These are phyloP conservation scores for Elsinoe fawcettii DNA, from an alignment of 2,329 filamentous ascomycete species.

Conservation along the genomic window DNA sequence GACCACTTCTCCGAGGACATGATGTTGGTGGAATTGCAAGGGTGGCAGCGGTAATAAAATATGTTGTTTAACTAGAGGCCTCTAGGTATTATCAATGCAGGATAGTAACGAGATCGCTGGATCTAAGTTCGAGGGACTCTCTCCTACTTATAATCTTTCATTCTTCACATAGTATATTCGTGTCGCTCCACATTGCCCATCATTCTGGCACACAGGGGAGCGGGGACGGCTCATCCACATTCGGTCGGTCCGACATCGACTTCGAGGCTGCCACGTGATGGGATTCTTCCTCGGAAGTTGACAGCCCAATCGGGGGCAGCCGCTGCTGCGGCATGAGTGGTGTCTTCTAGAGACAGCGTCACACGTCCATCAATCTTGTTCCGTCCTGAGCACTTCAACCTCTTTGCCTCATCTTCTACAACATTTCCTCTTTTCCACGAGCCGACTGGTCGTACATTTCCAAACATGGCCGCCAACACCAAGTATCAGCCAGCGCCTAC, in stretches of 20 bases:
- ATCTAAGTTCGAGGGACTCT: no score
- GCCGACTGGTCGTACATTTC: background rate
- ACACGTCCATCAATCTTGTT: slow-evolving; percentile 6
- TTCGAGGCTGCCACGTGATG: background rate
- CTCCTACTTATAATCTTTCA: background rate
- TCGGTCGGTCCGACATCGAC: slow-evolving; percentile 3
- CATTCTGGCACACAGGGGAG: background rate
- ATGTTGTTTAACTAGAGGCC: background rate
- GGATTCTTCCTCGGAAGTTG: background rate
- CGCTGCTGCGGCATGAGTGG: slow-evolving; percentile 1
- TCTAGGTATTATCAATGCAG: background rate
- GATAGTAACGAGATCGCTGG: no score
- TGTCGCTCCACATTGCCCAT: background rate
- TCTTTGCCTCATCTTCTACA: no score
- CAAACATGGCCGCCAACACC: slow-evolving; percentile 60
- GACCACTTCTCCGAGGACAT: background rate
- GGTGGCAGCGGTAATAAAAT: background rate
- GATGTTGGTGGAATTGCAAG: background rate
- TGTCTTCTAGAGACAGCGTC: slow-evolving; percentile 5
- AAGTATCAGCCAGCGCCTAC: slow-evolving; percentile 80
- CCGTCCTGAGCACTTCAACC: background rate
- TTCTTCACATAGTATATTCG: background rate
- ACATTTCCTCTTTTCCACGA: background rate
- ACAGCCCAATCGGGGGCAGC: background rate
- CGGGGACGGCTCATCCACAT: background rate